phyloP scores from a whole-genome alignment of 2,329 filamentous ascomycete species.

The Rugonectria rugulosa region DNA sequence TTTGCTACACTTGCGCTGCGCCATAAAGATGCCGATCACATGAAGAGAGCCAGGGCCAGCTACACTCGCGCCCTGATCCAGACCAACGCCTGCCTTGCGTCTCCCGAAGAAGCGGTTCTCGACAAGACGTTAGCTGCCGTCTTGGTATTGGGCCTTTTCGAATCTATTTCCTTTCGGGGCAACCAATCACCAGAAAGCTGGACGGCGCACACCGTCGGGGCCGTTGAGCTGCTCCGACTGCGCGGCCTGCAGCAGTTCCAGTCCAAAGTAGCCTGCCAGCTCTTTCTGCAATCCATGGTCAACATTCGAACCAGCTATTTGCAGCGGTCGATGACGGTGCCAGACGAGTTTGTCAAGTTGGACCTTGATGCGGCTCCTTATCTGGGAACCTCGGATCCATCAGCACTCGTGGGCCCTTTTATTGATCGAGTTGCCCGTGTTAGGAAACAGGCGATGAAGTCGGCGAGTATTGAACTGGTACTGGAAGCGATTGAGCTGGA shows the following conservation, averaged over 20 bases:
- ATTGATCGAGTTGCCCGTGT: conserved; percentile 29
- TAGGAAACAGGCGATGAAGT: conserved; percentile 10
- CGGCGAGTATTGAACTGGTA: conserved; percentile 13
- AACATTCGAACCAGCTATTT: conserved; percentile 40
- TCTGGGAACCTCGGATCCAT: conserved; percentile 23
- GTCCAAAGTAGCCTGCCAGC: conserved; percentile 26
- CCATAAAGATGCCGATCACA: conserved; percentile 14
- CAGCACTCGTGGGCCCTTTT: conserved; percentile 23
- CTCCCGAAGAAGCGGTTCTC: conserved; percentile 27
- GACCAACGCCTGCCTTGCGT: conserved; percentile 27
- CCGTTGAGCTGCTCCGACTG: conserved; percentile 37
- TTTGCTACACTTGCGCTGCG: conserved; percentile 35
- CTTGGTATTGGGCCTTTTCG: conserved; percentile 39
- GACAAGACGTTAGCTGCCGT: conserved; percentile 38
- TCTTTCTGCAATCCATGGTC: conserved; percentile 37
- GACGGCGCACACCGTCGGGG: conserved; percentile 36
- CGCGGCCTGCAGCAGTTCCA: conserved; percentile 33
- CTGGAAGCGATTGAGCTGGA: conserved; percentile 32
- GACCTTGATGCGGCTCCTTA: conserved; percentile 17
- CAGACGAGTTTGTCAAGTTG: conserved; percentile 28
- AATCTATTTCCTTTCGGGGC: conserved; percentile 37
- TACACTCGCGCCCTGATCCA: conserved; percentile 32
- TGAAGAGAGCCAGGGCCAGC: conserved; percentile 28
- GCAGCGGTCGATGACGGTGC: conserved; percentile 32
- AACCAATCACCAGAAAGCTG: conserved; percentile 35